Evolutionary conservation across 2,329 filamentous ascomycete genomes (phyloP).

Genomic region (Neonectria ditissima): DNA sequence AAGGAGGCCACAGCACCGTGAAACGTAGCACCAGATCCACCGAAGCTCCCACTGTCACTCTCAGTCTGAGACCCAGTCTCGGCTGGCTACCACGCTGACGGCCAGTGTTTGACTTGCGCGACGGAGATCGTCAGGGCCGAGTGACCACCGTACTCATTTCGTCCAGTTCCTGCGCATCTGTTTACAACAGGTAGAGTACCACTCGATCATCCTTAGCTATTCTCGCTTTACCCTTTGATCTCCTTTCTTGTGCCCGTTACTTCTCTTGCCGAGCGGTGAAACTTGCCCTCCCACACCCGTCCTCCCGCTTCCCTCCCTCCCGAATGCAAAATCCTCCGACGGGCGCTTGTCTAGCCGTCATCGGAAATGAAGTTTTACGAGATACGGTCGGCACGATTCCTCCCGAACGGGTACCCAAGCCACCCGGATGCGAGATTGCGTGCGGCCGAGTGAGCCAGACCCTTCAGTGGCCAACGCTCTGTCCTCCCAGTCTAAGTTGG

Average conservation of each 20-base stretch:
- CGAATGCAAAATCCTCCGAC: constrained; percentile 14
- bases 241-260: constrained; percentile 3
- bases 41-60: background rate
- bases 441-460: background rate
- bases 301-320: background rate
- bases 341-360: background rate
- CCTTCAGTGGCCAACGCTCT: background rate
- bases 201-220: background rate
- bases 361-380: background rate
- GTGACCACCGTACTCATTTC: background rate
- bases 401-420: background rate
- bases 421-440: background rate
- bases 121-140: constrained; percentile 26
- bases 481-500: background rate
- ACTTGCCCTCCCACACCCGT: constrained; percentile 6
- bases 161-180: background rate
- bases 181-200: background rate
- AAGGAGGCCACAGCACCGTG: background rate
- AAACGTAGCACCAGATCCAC: background rate
- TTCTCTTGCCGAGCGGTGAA: constrained; percentile 11
- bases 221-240: background rate
- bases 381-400: background rate
- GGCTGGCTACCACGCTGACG: constrained; percentile 32
- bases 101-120: constrained; percentile 28
- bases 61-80: constrained; percentile 29